Evolutionary conservation across 257 asterid genomes (phyloP), one percentile per base, ranked within the genome.

Genomic region (Solanum sparsipilum): DNA sequence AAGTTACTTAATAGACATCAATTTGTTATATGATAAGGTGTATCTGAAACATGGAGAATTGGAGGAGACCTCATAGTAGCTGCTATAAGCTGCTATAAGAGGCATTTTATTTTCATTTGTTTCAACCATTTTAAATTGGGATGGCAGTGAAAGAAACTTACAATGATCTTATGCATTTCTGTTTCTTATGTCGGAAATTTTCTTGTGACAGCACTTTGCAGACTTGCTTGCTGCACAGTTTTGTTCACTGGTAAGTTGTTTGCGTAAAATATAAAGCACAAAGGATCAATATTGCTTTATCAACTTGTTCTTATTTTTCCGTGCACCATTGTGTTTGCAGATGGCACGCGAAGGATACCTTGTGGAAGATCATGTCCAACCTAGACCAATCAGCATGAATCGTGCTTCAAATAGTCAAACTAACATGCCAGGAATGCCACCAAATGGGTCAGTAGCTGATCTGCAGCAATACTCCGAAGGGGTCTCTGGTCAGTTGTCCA

Each of bases 171-270:
- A 7, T 79, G 56, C 73, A 90, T 86, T 90, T 91, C 89, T 90
- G 79, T 91, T 88, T 9, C 67, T n/a, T 89, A 84, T 56, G 46
- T 58, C 84, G 31, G 31, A 31, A 48, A 71, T 87, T 68, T 25
- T 87, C 83, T 83, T 89, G 87, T 93, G 90, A 89, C 99, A 97
- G 99, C 94, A 95, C 89, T 90, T 87, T n/a, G 99, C 99, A 3
- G 99, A 97, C 90, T 91, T 96, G 91, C 98, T 97, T 83, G 99
- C 98, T 36, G 90, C 94, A 39, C 99, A 97, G 89, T 97, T 91
- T 91, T 88, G 88, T 89, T 90, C 94, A 60, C 94, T 97, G 98
- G 99, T 95, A 94, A 82, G 95, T 88, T 85, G 23, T 6, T 15
- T 82, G 23, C 10, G 13, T 12, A 20, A 23, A 84, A 29, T 56